Conservation (phyloP, 306 rosid species). For the Lotus japonicus region DNA sequence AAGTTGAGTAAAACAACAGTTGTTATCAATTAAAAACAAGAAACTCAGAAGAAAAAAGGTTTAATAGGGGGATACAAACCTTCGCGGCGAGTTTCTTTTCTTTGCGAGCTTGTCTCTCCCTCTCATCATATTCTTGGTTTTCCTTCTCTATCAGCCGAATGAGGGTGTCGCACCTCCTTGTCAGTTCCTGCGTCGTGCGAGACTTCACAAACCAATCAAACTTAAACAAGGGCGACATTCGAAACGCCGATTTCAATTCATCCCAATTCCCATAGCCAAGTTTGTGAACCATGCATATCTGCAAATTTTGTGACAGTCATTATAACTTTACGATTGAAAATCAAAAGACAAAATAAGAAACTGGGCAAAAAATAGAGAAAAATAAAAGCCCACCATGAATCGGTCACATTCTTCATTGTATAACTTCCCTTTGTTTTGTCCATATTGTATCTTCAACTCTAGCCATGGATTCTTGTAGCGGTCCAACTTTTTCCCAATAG, state of each 20-base stretch:
- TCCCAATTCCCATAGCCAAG: slow-evolving; percentile 99
- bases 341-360: slow-evolving; percentile 2
- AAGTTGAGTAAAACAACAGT: neutral
- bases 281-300: slow-evolving; percentile 98
- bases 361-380: neutral
- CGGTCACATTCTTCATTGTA: slow-evolving; percentile 99
- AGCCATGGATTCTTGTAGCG: slow-evolving; percentile 99
- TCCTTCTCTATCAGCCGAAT: slow-evolving; percentile 95
- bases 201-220: slow-evolving; percentile 99
- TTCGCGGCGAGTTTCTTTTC: slow-evolving; percentile 92
- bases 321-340: neutral
- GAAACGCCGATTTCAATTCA: slow-evolving; percentile 96
- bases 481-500: slow-evolving; percentile 94
- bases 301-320: slow-evolving; percentile 9
- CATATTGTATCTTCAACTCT: slow-evolving; percentile 90
- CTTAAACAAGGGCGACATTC: slow-evolving; percentile 91
- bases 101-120: slow-evolving; percentile 99
- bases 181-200: slow-evolving; percentile 97
- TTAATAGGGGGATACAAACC: slow-evolving; percentile 29
- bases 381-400: slow-evolving; percentile 59
- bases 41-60: neutral
- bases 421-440: slow-evolving; percentile 96
- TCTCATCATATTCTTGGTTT: slow-evolving; percentile 96
- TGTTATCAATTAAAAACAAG: neutral
- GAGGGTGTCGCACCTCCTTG: slow-evolving; percentile 96